Evolutionary conservation across 2,329 filamentous ascomycete genomes (phyloP).

Genomic region (Pyrenophora teres): DNA sequence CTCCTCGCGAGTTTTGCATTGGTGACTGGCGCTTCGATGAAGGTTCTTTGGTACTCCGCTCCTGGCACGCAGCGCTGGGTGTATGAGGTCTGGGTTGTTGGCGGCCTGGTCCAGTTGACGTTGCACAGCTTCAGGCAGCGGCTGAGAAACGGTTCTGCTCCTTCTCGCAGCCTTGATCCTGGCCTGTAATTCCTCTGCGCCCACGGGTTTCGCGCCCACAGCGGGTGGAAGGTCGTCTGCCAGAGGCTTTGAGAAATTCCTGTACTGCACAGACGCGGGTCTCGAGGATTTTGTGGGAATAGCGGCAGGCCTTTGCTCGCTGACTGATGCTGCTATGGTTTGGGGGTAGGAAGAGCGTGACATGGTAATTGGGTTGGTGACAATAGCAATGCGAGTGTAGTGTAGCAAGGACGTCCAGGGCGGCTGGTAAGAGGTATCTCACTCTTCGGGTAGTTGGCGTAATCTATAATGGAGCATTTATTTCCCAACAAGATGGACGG

Average conservation of each 20-base stretch:
- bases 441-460: constrained; percentile 7
- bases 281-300: constrained; percentile 16
- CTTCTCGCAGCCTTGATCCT: constrained; percentile 28
- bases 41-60: constrained; percentile 7
- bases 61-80: constrained; percentile 13
- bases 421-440: not conserved
- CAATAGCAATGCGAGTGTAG: no score
- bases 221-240: not conserved
- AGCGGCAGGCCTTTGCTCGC: constrained; percentile 29
- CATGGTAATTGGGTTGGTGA: constrained; percentile 25
- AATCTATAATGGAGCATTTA: constrained; percentile 18
- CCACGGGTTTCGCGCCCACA: constrained; percentile 14
- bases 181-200: constrained; percentile 25
- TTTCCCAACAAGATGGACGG: constrained; percentile 19
- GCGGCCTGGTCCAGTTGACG: constrained; percentile 17
- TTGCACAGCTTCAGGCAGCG: constrained; percentile 13
- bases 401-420: not conserved
- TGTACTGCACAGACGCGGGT: constrained; percentile 28
- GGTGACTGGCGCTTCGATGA: constrained; percentile 8
- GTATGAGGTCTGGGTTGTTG: constrained; percentile 7
- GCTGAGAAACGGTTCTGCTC: constrained; percentile 11
- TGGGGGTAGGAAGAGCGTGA: constrained; percentile 40
- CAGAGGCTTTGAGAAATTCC: constrained; percentile 16
- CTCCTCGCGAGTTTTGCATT: constrained; percentile 8
- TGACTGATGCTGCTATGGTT: constrained; percentile 36